These are phyloP conservation scores for Entomortierella beljakovae DNA, from an alignment of 192 early-diverging fungal species.

Conservation along the genomic window DNA sequence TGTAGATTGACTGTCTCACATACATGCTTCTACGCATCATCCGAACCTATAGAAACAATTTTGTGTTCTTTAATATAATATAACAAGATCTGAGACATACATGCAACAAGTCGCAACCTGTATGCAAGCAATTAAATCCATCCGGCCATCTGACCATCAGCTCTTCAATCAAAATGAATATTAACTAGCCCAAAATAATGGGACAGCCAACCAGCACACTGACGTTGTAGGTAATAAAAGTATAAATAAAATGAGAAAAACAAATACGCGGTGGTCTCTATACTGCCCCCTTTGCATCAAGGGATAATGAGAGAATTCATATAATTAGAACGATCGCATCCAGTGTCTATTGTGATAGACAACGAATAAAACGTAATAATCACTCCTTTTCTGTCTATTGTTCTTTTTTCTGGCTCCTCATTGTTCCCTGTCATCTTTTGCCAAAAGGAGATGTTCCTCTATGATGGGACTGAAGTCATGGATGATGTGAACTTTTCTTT, in stretches of 20 bases:
- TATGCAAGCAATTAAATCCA: too few relatives aligned
- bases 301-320: background rate
- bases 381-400: background rate
- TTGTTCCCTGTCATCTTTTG: too few relatives aligned
- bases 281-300: background rate
- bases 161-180: too few relatives aligned
- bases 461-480: background rate
- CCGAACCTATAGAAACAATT: too few relatives aligned
- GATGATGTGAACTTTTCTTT: background rate
- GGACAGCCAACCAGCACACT: too few relatives aligned
- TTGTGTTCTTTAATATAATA: too few relatives aligned
- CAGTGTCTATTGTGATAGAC: constrained; percentile 23
- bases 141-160: too few relatives aligned
- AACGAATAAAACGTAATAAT: constrained; percentile 26
- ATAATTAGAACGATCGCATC: background rate
- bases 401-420: background rate
- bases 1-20: constrained; percentile 1
- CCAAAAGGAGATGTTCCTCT: background rate
- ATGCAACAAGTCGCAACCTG: too few relatives aligned
- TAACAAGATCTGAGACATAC: too few relatives aligned
- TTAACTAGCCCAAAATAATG: too few relatives aligned
- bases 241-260: background rate
- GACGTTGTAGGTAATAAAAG: too few relatives aligned
- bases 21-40: too few relatives aligned
- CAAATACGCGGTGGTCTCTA: background rate